Evolutionary conservation across 208 protist genomes (phyloP).

Genomic region (Leishmania tarentolae): DNA sequence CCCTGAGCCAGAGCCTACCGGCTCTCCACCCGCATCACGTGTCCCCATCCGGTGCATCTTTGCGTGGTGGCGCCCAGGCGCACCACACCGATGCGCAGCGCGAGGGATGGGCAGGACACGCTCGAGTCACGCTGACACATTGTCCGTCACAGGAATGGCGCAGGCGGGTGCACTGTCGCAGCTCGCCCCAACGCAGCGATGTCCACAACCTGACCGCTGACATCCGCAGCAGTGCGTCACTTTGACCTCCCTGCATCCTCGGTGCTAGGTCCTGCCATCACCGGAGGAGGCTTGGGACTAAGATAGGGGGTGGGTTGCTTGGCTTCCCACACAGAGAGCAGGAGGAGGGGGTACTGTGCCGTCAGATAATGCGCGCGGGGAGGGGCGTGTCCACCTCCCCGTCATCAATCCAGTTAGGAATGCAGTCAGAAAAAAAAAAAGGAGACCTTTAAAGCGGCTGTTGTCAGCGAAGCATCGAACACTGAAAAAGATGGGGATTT

Average conservation of each 20-base stretch:
- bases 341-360: too few relatives aligned
- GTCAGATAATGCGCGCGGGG: too few relatives aligned
- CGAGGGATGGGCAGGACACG: background rate
- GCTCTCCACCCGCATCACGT: too few relatives aligned
- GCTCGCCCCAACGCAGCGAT: too few relatives aligned
- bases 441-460: too few relatives aligned
- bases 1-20: background rate
- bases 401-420: too few relatives aligned
- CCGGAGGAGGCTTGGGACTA: background rate
- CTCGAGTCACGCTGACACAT: background rate
- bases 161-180: background rate
- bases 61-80: background rate
- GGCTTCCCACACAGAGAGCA: background rate
- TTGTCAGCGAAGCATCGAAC: too few relatives aligned
- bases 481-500: too few relatives aligned
- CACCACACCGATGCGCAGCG: background rate
- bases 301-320: background rate
- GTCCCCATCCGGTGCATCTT: background rate
- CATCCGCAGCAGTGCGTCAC: background rate
- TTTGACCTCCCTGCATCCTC: background rate
- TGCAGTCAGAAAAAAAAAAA: too few relatives aligned
- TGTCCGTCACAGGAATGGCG: background rate
- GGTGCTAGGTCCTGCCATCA: background rate
- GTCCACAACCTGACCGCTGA: background rate
- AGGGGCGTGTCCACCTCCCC: too few relatives aligned